Conservation (phyloP, 108 stramenopile species). For the Conticribra weissflogii region DNA sequence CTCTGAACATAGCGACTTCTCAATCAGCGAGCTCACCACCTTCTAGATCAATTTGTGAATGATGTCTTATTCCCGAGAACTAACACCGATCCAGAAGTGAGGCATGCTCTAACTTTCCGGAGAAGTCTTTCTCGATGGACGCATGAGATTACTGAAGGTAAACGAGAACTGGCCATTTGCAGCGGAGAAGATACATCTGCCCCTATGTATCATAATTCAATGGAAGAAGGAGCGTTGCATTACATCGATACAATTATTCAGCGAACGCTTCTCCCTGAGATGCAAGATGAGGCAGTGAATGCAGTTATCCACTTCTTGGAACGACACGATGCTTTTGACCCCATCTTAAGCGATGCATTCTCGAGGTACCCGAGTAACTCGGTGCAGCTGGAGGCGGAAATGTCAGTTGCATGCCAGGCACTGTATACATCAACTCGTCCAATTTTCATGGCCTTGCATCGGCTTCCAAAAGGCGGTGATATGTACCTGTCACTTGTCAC, state of each 20-base stretch:
- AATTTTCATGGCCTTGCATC: slow-evolving; percentile 83
- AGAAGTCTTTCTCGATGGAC: slow-evolving; percentile 75
- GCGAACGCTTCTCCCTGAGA: slow-evolving; percentile 74
- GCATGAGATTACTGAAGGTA: slow-evolving; percentile 54
- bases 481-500: slow-evolving; percentile 86
- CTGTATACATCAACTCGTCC: slow-evolving; percentile 78
- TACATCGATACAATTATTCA: slow-evolving; percentile 86
- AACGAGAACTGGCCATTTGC: slow-evolving; percentile 60
- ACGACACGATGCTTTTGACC: slow-evolving; percentile 84
- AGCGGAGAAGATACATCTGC: slow-evolving; percentile 78
- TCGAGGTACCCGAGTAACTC: slow-evolving; percentile 63
- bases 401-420: slow-evolving; percentile 83
- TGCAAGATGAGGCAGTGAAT: slow-evolving; percentile 88
- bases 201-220: slow-evolving; percentile 45
- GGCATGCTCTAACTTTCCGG: slow-evolving; percentile 83
- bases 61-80: slow-evolving; percentile 77
- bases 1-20: too few species aligned
- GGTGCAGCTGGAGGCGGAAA: slow-evolving; percentile 82
- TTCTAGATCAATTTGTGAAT: slow-evolving; percentile 66
- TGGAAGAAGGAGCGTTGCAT: slow-evolving; percentile 67
- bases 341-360: slow-evolving; percentile 70
- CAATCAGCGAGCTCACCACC: not conserved
- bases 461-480: slow-evolving; percentile 81
- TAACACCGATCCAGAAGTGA: slow-evolving; percentile 70
- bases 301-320: slow-evolving; percentile 82